These are phyloP conservation scores for Pleurotus eryngii DNA, from an alignment of 768 basidiomycete genomes.

Conservation along the genomic window DNA sequence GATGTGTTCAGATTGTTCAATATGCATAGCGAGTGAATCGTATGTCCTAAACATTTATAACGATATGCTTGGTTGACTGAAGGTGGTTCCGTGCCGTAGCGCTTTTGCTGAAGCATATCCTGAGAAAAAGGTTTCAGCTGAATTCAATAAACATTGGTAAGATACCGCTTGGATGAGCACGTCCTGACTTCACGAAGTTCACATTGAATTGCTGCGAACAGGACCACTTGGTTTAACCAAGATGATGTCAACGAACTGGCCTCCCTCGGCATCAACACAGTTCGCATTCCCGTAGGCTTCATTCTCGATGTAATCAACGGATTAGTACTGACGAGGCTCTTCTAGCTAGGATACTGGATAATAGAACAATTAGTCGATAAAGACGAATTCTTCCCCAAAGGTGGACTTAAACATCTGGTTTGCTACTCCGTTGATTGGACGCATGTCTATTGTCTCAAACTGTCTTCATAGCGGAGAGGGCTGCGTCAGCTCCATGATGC, in stretches of 20 bases:
- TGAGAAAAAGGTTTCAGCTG: conserved; percentile 45
- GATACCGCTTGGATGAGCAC: background rate
- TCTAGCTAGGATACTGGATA: conserved; percentile 80
- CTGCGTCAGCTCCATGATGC: conserved; percentile 55
- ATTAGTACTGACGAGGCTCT: no score
- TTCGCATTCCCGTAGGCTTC: conserved; percentile 64
- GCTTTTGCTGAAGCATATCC: conserved; percentile 61
- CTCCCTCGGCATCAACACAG: conserved; percentile 64
- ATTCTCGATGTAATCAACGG: background rate
- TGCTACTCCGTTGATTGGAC: conserved; percentile 10
- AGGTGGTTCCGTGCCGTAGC: conserved; percentile 26
- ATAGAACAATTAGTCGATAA: conserved; percentile 65
- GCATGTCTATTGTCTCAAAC: no score
- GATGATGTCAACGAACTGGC: conserved; percentile 53
- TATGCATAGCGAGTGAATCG: conserved; percentile 70
- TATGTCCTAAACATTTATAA: conserved; percentile 22
- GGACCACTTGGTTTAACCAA: conserved; percentile 72
- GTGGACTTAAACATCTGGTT: conserved; percentile 66
- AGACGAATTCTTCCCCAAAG: conserved; percentile 63
- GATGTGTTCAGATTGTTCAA: conserved; percentile 51
- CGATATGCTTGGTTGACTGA: no score
- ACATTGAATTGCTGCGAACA: conserved; percentile 15
- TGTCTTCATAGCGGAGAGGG: conserved; percentile 51
- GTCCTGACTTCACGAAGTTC: no score
- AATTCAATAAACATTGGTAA: conserved; percentile 65